Evolutionary conservation across 2,329 filamentous ascomycete genomes (phyloP), one percentile per base, ranked within the genome.

Genomic region (Exophiala phaeomuriformis): DNA sequence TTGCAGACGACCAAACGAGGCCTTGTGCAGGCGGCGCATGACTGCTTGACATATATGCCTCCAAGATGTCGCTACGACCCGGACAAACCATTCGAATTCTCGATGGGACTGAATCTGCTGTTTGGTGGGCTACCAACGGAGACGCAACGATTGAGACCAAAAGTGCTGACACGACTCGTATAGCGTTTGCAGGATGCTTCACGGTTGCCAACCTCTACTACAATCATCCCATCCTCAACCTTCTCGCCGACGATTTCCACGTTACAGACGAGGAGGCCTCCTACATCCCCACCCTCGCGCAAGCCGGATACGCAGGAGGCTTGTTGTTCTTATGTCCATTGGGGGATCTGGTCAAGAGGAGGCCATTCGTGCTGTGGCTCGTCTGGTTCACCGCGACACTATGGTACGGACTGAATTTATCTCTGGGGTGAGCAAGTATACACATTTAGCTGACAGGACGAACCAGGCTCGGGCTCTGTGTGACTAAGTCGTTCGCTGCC

Each of bases 121-220:
- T 66, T 66, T 49, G 64, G 58, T 69, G 39, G 61, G 67, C 3
- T 64, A 63, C 19, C 1, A 19, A 19, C 19, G 19, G 29, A 41
- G 31, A 19, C 30, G 4, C 39, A 3, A 47, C 9, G 31, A 31
- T 47, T 4, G 43, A 8, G 31, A 5, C 4, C 6, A 28, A 8
- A 1, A 4, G n/a, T 9, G 44, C 31, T 37, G 44, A 47, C 31
- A 63, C 0, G 66, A 67, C 1, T 6, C 2, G 10, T 28, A 49
- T 66, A 68, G 58, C 51, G 10, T 61, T 59, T 51, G 57, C 77
- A 2, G 71, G 72, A 0, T 77, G 82, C 3, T 82, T 88, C 61
- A 88, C 85, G 0, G 87, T 90, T 5, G 86, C 86, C 7, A 90
- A 90, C 61, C 72, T 91, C 2, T 91, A 91, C 70, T 90, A 91